phyloP scores from a whole-genome alignment of 73 alveolate species.

The Paramecium sonneborni region DNA sequence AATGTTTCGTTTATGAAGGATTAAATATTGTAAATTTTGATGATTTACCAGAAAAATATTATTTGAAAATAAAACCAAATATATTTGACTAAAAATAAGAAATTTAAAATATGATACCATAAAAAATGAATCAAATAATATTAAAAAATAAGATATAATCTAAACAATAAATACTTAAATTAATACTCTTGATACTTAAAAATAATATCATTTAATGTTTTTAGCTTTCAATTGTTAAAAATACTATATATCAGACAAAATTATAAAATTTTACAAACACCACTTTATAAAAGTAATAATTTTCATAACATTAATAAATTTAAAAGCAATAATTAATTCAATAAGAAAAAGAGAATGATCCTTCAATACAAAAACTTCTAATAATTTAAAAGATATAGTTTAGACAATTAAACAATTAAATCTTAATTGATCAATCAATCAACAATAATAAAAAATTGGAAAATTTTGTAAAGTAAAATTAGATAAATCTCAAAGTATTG shows the following conservation, averaged over 20 bases:
- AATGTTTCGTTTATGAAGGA: conserved; percentile 21
- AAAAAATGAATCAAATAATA: background rate
- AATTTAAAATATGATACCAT: background rate
- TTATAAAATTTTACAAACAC: background rate
- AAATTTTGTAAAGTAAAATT: background rate
- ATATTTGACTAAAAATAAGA: background rate
- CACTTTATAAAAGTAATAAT: background rate
- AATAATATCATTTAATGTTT: background rate
- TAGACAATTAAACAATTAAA: background rate
- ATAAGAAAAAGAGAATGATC: conserved; percentile 11
- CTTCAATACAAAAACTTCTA: background rate
- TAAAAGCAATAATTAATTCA: background rate
- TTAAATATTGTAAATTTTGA: background rate
- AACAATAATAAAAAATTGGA: background rate
- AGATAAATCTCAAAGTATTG: background rate
- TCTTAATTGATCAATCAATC: background rate
- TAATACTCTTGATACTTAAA: conserved; percentile 21
- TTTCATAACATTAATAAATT: background rate
- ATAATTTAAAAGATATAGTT: background rate
- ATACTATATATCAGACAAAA: background rate
- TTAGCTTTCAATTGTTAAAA: background rate
- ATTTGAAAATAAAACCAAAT: background rate
- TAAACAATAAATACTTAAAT: background rate
- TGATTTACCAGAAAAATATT: background rate
- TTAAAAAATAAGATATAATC: background rate